Evolutionary conservation across 768 basidiomycete genomes (phyloP), one percentile per base, ranked within the genome.

Genomic region (Hypholoma sublateritium): DNA sequence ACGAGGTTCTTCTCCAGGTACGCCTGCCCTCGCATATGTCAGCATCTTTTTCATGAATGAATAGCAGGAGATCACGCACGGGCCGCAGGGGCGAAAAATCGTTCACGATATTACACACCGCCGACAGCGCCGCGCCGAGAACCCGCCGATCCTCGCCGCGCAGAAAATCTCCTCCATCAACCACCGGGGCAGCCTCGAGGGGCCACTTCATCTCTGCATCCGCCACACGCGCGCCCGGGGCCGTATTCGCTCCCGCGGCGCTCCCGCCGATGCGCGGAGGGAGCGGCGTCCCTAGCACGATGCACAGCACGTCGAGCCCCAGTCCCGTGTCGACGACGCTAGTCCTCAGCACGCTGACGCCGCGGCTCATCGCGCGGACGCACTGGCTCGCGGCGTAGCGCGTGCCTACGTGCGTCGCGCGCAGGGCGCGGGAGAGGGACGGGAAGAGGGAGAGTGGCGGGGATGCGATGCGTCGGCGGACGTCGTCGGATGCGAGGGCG

Each of bases 371-470:
- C 0, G 90, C 89, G 14, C 95, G 78, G 1, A 93, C 80, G 61
- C 89, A 89, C 63, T 96, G 95, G 64, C 92, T 94, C 0, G 91
- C 90, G 0, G 91, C 92, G 44, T 90, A 91, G 5, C 94, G 84
- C 3, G 95, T 87, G 1, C 90, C 91, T 13, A 86, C 76, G 55
- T 87, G 81, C 0, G 91, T 86, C 0, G 76, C 55, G 45, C 60
- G 62, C 22, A 65, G 52, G 7, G 64, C 58, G 19, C 64, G 64
- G 13, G 67, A 59, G 28, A 65, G 65, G 46, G 64, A 61, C 0
- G 73, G 72, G 25, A 72, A 70, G 46, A 93, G 71, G 2, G 74
- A 74, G 11, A 81, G 76, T 11, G 53, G 53, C 24, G 75, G 76
- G 62, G 88, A 86, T 2, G 88, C 83, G 21, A 95, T 73, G 24